Base-by-base conservation (phyloP, 331 rosid genomes). In the Telfairia occidentalis region DNA sequence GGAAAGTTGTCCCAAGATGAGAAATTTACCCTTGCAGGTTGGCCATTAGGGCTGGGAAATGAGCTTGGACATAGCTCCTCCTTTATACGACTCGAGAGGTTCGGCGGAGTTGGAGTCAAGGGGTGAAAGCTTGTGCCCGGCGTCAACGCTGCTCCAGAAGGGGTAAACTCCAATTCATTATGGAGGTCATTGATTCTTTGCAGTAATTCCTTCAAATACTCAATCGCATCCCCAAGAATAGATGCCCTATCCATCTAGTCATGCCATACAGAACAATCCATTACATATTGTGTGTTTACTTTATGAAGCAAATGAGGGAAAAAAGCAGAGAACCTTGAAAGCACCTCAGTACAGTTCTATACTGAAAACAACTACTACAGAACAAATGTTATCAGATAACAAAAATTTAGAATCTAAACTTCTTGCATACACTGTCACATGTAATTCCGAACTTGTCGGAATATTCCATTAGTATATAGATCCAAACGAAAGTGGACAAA, bases 201-300 rank as follows among this genome's bases (percentile, higher is more conserved):
- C 81, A 88, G 81, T 29, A 89, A 86, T 81, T 90, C 96, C 86
- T 84, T 90, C 87, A 90, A 76, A 85, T 90, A 90, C 74, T 90
- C 94, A 76, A 90, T 82, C 45, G 96, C 96, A 87, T 90, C 96
- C 73, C 96, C 96, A 52, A 90, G 94, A 73, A 90, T 90, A 7
- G 96, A 90, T 58, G 94, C 94, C 77, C 94, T 85, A 42, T 90
- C 96, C 96, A 90, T 88, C 96, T 90, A 76, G 38, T 38, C 57
- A 74, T 43, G 32, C 57, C 54, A 69, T 13, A 45, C 40, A 35
- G 40, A 49, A 37, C 49, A 76, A 34, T 65, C 60, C 19, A 67
- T 63, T 78, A 58, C 38, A 32, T 16, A 58, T 45, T 18, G 19
- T 21, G 59, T 63, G 70, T n/a, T 73, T 18, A 29, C 61, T 19